Conservation (phyloP, 2,329 filamentous ascomycete genomes). For the Pseudocercospora eumusae region DNA sequence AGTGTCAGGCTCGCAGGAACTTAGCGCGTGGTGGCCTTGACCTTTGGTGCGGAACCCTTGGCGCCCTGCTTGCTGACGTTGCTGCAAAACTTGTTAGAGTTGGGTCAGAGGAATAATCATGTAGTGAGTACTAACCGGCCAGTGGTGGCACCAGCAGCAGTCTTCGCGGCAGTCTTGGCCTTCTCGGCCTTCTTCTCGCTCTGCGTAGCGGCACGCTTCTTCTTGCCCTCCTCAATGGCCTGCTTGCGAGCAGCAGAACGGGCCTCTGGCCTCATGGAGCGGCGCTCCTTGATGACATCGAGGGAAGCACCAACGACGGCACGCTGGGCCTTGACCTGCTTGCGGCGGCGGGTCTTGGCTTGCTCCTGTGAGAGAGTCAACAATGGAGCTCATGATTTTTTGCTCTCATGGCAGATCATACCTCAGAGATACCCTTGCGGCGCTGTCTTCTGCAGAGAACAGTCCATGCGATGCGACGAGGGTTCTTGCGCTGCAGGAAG, state of each 20-base stretch:
- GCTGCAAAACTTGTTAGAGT: constrained; percentile 50
- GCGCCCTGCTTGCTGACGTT: constrained; percentile 90
- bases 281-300: constrained; percentile 99
- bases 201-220: constrained; percentile 88
- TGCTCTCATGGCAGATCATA: constrained; percentile 56
- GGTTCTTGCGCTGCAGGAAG: constrained; percentile 99
- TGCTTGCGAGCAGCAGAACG: constrained; percentile 83
- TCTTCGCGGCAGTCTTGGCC: constrained; percentile 87
- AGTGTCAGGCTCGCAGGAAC: neutral
- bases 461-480: constrained; percentile 98
- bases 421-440: constrained; percentile 99
- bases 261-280: constrained; percentile 90
- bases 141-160: constrained; percentile 71
- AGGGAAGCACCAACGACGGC: constrained; percentile 98
- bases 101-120: constrained; percentile 6
- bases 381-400: neutral
- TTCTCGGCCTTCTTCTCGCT: constrained; percentile 98
- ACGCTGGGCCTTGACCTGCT: constrained; percentile 97
- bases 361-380: constrained; percentile 71
- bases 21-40: constrained; percentile 84
- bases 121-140: constrained; percentile 48
- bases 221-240: constrained; percentile 97
- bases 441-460: constrained; percentile 97
- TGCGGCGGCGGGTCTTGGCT: constrained; percentile 99
- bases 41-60: constrained; percentile 86